phyloP scores from a whole-genome alignment of 2,329 filamentous ascomycete genomes.

The Hyphodiscus sp. region DNA sequence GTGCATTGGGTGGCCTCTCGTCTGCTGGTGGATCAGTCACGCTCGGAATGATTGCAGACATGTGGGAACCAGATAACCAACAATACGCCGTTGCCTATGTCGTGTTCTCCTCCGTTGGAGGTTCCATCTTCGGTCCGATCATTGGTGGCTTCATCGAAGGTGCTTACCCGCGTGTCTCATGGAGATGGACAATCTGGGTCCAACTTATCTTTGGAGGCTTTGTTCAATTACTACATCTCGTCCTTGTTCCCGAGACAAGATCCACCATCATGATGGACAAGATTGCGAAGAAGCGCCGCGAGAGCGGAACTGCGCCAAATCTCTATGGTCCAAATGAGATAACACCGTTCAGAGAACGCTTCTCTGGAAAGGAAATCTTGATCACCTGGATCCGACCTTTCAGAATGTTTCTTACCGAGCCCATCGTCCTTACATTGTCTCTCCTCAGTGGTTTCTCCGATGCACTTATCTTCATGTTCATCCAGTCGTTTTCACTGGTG shows the following conservation, averaged over 20 bases:
- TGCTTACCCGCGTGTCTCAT: slow-evolving; percentile 45
- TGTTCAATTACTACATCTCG: slow-evolving; percentile 60
- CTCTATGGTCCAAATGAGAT: slow-evolving; percentile 71
- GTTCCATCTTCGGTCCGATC: slow-evolving; percentile 69
- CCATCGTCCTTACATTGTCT: slow-evolving; percentile 65
- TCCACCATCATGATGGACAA: slow-evolving; percentile 71
- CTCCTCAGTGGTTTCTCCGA: slow-evolving; percentile 68
- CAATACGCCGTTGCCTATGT: slow-evolving; percentile 72
- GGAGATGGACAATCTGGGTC: slow-evolving; percentile 80
- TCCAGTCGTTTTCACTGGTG: slow-evolving; percentile 64
- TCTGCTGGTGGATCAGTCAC: slow-evolving; percentile 70
- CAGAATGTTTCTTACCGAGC: slow-evolving; percentile 67
- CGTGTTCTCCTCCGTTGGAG: slow-evolving; percentile 73
- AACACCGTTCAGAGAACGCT: slow-evolving; percentile 50
- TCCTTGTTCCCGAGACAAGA: slow-evolving; percentile 72
- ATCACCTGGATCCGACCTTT: slow-evolving; percentile 58
- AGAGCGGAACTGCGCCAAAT: slow-evolving; percentile 46
- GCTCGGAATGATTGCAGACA: slow-evolving; percentile 67
- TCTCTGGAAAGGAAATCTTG: slow-evolving; percentile 51
- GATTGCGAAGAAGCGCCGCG: slow-evolving; percentile 68
- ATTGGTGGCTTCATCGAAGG: slow-evolving; percentile 69
- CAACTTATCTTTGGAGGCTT: slow-evolving; percentile 71
- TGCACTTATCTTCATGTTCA: slow-evolving; percentile 71
- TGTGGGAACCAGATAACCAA: slow-evolving; percentile 64
- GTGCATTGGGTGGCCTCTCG: slow-evolving; percentile 62